Conservation (phyloP, 768 basidiomycete species). For the Boletus subcaerulescens region DNA sequence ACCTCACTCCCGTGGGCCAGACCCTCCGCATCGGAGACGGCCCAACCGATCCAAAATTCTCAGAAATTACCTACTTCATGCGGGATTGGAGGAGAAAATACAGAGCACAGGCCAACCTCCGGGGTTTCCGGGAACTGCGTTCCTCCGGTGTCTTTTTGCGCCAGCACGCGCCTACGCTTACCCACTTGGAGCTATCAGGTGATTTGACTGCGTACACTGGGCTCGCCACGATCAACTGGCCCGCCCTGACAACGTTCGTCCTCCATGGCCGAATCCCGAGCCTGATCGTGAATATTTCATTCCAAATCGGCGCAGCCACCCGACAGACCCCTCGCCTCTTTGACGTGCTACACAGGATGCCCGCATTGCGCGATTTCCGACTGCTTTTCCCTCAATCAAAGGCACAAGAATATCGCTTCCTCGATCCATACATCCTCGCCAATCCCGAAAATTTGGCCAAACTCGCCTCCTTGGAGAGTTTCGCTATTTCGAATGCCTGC, state of each 20-base stretch:
- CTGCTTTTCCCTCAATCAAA: conserved; percentile 31
- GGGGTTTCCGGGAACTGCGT: conserved; percentile 29
- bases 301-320: conserved; percentile 9
- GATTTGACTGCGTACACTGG: conserved; percentile 26
- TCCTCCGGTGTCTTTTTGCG: conserved; percentile 31
- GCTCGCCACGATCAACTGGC: conserved; percentile 32
- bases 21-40: conserved; percentile 34
- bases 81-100: conserved; percentile 36
- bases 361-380: conserved; percentile 28
- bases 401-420: conserved; percentile 25
- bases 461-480: conserved; percentile 33
- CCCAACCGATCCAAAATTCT: conserved; percentile 30
- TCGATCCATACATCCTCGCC: conserved; percentile 22
- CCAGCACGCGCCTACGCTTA: conserved; percentile 27
- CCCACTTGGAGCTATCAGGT: conserved; percentile 32
- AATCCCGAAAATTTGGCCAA: conserved; percentile 24
- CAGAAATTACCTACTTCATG: conserved; percentile 34
- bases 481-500: conserved; percentile 37
- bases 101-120: conserved; percentile 30
- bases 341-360: conserved; percentile 31
- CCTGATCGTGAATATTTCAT: conserved; percentile 8
- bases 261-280: conserved; percentile 32
- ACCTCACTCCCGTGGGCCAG: conserved; percentile 33
- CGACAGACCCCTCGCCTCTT: conserved; percentile 19
- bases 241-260: conserved; percentile 26